These are phyloP conservation scores for Fraxinus sp. DNA, from an alignment of 305 asterid species.

Conservation along the genomic window DNA sequence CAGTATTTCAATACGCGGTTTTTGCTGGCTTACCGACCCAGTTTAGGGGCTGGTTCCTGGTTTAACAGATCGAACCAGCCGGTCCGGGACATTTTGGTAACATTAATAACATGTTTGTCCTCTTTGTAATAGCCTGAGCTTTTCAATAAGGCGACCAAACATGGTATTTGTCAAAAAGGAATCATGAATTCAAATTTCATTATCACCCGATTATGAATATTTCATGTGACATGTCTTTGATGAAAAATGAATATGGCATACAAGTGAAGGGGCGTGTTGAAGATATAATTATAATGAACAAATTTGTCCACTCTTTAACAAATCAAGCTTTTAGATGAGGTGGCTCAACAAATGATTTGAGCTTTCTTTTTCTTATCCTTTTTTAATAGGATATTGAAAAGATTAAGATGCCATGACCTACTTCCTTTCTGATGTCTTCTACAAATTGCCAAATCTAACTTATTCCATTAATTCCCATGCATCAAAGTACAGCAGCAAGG, in stretches of 20 bases:
- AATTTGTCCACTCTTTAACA: not conserved
- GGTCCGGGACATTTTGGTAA: not conserved
- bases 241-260: not conserved
- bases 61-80: not conserved
- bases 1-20: not conserved
- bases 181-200: not conserved
- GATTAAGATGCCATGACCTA: not conserved
- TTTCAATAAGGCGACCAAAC: not conserved
- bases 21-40: not conserved
- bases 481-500: not conserved
- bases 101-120: not conserved
- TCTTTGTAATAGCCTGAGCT: not conserved
- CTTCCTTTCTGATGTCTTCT: not conserved
- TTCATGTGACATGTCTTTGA: not conserved
- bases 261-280: not conserved
- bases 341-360: not conserved
- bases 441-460: not conserved
- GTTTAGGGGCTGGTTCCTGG: not conserved
- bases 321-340: not conserved
- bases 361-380: not conserved
- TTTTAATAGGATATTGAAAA: not conserved
- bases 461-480: not conserved
- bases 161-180: not conserved
- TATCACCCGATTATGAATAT: not conserved
- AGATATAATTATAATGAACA: not conserved